These are phyloP conservation scores for Vishniacozyma victoriae DNA, from an alignment of 768 basidiomycete genomes.

Conservation along the genomic window DNA sequence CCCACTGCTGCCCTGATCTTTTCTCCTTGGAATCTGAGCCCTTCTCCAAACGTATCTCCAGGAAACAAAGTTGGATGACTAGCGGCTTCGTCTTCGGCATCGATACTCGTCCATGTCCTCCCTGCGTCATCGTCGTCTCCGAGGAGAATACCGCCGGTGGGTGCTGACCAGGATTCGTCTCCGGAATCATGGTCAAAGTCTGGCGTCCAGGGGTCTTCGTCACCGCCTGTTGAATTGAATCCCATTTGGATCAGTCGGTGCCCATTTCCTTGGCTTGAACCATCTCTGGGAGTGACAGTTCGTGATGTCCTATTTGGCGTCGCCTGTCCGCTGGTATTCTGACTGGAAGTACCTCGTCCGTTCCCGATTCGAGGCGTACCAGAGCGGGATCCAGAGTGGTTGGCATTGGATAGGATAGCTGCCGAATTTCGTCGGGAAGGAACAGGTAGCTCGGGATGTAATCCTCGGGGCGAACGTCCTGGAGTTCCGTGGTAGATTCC, in stretches of 20 bases:
- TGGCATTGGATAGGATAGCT: conserved; percentile 37
- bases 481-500: too few relatives aligned
- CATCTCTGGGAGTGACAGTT: conserved; percentile 13
- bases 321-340: conserved; percentile 19
- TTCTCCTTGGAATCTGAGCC: conserved; percentile 42
- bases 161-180: not conserved
- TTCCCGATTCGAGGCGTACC: conserved; percentile 30
- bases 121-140: conserved; percentile 18
- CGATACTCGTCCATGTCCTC: conserved; percentile 13
- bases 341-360: not conserved
- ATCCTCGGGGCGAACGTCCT: not conserved
- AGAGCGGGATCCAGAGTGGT: conserved; percentile 30
- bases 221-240: too few relatives aligned
- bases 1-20: conserved; percentile 39
- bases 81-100: conserved; percentile 13
- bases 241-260: conserved; percentile 25
- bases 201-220: not conserved
- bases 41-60: conserved; percentile 42
- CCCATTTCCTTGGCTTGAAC: conserved; percentile 5
- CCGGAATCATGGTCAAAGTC: not conserved
- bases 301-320: conserved; percentile 28
- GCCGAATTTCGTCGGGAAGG: conserved; percentile 34
- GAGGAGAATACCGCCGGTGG: conserved; percentile 34
- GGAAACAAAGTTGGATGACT: conserved; percentile 15
- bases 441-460: conserved; percentile 11